These are phyloP conservation scores for Pyrenochaeta sp. DNA, from an alignment of 2,329 filamentous ascomycete species.

Conservation along the genomic window DNA sequence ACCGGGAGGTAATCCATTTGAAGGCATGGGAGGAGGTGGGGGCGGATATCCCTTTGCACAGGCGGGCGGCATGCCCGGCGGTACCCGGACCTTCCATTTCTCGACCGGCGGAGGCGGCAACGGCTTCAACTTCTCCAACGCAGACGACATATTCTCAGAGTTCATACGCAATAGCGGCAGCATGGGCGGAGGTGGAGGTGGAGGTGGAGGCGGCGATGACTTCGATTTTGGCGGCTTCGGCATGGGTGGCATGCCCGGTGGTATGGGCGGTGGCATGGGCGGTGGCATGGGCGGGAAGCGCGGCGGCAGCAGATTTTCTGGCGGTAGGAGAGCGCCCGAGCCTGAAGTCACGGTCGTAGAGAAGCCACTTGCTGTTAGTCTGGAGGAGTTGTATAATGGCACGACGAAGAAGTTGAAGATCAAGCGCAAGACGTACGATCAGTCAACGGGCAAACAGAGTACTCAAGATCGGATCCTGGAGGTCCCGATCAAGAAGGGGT, in stretches of 20 bases:
- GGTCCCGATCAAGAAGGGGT: slow-evolving; percentile 92
- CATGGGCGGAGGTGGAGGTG: slow-evolving; percentile 32
- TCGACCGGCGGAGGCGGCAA: slow-evolving; percentile 63
- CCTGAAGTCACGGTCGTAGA: slow-evolving; percentile 93
- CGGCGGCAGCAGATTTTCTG: slow-evolving; percentile 49
- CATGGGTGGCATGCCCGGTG: slow-evolving; percentile 45
- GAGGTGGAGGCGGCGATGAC: slow-evolving; percentile 62
- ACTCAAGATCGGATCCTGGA: slow-evolving; percentile 90
- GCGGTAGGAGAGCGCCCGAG: slow-evolving; percentile 62
- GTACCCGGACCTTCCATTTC: slow-evolving; percentile 70
- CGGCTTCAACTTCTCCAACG: slow-evolving; percentile 84
- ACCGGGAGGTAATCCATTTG: slow-evolving; percentile 56
- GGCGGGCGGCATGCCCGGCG: slow-evolving; percentile 65
- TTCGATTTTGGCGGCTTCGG: slow-evolving; percentile 56
- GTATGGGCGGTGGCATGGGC: slow-evolving; percentile 35
- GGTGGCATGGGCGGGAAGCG: slow-evolving; percentile 43
- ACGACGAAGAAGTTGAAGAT: slow-evolving; percentile 98
- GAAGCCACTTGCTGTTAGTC: slow-evolving; percentile 77
- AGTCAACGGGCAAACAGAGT: slow-evolving; percentile 78
- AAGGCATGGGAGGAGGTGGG: slow-evolving; percentile 47
- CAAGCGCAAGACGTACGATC: slow-evolving; percentile 93
- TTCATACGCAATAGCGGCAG: slow-evolving; percentile 73
- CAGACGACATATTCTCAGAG: slow-evolving; percentile 84
- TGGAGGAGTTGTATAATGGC: slow-evolving; percentile 90
- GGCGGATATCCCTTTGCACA: slow-evolving; percentile 63